Percentiles rank a stretch among this genome's conserved stretches.
Evolutionary conservation across 2,329 filamentous ascomycete species (phyloP).

Genomic region (Talaromyces rugulosus): DNA sequence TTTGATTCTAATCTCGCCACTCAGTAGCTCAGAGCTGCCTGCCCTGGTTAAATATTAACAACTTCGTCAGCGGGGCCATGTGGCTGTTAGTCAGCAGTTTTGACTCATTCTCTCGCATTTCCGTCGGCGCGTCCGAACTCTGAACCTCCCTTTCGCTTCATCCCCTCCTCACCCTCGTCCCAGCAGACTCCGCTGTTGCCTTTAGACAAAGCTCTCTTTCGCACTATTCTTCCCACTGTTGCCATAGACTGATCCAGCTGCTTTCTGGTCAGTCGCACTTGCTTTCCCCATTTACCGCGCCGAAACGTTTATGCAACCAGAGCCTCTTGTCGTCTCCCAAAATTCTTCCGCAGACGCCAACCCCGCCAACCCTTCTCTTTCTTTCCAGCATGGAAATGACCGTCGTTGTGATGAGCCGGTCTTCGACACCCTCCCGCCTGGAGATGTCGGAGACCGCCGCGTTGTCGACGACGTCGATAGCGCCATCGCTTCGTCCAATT

Average conservation of each 20-base stretch:
- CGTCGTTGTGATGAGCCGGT: conserved; percentile 39
- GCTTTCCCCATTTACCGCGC: conserved; percentile 24
- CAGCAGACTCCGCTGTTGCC: not conserved
- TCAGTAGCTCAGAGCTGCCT: not conserved
- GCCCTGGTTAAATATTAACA: too few relatives aligned
- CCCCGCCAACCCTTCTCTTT: conserved; percentile 27
- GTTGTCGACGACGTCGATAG: conserved; percentile 18
- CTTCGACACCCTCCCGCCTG: conserved; percentile 41
- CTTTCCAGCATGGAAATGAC: conserved; percentile 59
- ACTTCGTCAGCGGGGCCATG: too few relatives aligned
- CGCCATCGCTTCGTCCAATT: conserved; percentile 20
- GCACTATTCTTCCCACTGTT: not conserved
- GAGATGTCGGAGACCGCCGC: conserved; percentile 33
- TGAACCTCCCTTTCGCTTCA: not conserved
- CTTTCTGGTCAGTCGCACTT: conserved; percentile 53
- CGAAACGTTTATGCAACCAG: conserved; percentile 61
- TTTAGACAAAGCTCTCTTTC: not conserved
- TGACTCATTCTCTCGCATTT: not conserved
- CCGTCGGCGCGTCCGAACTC: not conserved
- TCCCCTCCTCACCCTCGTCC: not conserved
- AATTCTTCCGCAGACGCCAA: conserved; percentile 39
- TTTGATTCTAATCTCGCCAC: not conserved
- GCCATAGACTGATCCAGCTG: conserved; percentile 48
- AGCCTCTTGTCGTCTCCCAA: conserved; percentile 49
- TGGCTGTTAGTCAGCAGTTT: conserved; percentile 8